A percentile compares a stretch with the other conserved stretches of the same genome.
phyloP scores from a whole-genome alignment of 225 moss, liverwort and hornwort genomes.

The Asterella californica region DNA sequence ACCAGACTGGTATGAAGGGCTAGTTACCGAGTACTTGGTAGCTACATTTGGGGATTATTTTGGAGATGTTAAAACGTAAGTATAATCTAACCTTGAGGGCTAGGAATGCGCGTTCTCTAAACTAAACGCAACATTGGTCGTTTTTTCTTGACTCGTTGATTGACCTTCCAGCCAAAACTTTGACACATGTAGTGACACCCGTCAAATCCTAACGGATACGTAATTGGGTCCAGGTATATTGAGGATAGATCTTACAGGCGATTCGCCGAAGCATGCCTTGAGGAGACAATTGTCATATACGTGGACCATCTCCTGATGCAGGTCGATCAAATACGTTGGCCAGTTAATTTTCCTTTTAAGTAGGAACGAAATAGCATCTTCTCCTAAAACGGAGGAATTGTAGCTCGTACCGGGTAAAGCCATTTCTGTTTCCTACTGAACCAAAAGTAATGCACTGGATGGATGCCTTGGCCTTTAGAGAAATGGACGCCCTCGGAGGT shows the following conservation, averaged over 20 bases:
- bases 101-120: neutral
- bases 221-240: constrained; percentile 55
- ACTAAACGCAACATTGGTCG: neutral
- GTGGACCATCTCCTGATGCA: constrained; percentile 93
- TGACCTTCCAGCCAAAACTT: neutral
- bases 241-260: constrained; percentile 93
- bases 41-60: constrained; percentile 99
- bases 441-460: neutral
- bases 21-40: constrained; percentile 99
- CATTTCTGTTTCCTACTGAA: too few relatives aligned
- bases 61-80: constrained; percentile 95
- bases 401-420: too few relatives aligned
- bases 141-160: neutral
- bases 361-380: neutral
- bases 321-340: constrained; percentile 34
- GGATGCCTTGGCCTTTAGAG: neutral
- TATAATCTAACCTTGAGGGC: constrained; percentile 27
- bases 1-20: constrained; percentile 97
- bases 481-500: neutral
- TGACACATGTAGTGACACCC: neutral
- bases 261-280: constrained; percentile 97
- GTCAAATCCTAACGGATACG: neutral
- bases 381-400: neutral
- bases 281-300: constrained; percentile 90
- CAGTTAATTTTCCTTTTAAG: neutral